Conservation (phyloP, 2,329 filamentous ascomycete genomes). For the Colletotrichum sublineola region DNA sequence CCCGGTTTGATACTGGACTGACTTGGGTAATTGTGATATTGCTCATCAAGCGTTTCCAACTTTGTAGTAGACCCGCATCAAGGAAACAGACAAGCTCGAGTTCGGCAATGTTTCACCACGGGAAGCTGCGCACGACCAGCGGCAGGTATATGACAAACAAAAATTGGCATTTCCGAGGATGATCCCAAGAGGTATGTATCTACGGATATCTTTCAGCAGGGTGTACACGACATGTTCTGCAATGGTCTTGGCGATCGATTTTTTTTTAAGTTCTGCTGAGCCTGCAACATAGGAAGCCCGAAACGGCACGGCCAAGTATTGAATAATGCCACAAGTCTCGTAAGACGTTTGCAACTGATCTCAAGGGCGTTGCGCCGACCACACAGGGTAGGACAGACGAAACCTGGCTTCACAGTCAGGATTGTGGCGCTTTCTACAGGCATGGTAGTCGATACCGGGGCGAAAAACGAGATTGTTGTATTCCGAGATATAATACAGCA, state of each 20-base stretch:
- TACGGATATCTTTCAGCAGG: neutral
- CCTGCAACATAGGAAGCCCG: neutral
- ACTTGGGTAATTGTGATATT: neutral
- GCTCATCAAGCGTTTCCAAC: neutral
- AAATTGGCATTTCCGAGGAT: neutral
- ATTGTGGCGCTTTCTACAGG: neutral
- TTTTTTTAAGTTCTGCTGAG: neutral
- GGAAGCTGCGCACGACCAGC: neutral
- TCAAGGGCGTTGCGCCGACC: neutral
- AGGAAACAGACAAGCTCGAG: neutral
- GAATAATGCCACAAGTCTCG: constrained; percentile 5
- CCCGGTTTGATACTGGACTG: neutral
- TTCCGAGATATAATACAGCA: neutral
- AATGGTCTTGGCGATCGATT: neutral
- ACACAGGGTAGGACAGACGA: neutral
- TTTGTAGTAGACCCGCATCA: neutral
- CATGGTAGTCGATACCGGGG: neutral
- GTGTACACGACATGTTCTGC: neutral
- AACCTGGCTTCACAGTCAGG: neutral
- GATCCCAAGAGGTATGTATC: neutral
- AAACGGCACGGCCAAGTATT: constrained; percentile 1
- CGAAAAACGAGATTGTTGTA: neutral
- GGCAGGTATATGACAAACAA: neutral
- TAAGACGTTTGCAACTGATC: too few relatives aligned
- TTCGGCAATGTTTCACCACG: neutral